phyloP scores from a whole-genome alignment of 2,329 filamentous ascomycete genomes.

The Apiospora malaysiana region DNA sequence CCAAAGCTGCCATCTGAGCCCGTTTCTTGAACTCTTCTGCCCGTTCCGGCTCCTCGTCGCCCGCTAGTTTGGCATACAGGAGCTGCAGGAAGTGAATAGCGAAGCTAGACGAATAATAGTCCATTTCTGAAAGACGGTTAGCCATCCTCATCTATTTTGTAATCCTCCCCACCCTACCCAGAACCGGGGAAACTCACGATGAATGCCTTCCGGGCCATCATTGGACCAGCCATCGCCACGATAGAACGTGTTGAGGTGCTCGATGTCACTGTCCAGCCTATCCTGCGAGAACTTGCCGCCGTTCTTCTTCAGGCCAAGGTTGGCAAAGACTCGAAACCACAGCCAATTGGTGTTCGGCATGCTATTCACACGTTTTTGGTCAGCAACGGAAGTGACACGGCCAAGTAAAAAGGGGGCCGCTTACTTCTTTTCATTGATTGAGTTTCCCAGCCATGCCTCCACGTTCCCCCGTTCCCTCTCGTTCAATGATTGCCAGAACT shows the following conservation, averaged over 20 bases:
- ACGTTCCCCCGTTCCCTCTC: conserved; percentile 69
- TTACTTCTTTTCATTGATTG: conserved; percentile 77
- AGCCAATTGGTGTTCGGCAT: conserved; percentile 75
- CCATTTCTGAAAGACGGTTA: conserved; percentile 63
- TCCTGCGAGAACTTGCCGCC: conserved; percentile 73
- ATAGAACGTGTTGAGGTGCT: conserved; percentile 81
- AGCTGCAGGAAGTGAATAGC: conserved; percentile 83
- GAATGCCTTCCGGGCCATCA: conserved; percentile 78
- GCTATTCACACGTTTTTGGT: conserved; percentile 45
- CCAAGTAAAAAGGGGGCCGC: conserved; percentile 25
- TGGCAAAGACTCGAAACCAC: conserved; percentile 86
- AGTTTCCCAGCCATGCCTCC: conserved; percentile 74
- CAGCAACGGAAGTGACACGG: conserved; percentile 29
- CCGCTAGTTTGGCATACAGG: conserved; percentile 75
- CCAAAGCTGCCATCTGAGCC: conserved; percentile 69
- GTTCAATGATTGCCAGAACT: conserved; percentile 70
- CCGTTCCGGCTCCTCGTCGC: conserved; percentile 67
- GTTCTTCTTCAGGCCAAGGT: conserved; percentile 77
- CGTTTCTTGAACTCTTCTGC: conserved; percentile 73
- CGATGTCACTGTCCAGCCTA: conserved; percentile 75
- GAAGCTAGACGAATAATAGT: conserved; percentile 84
- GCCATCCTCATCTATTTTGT: not conserved
- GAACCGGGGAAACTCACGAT: conserved; percentile 52
- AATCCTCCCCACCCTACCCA: too few species aligned
- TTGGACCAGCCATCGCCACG: conserved; percentile 84